phyloP scores from a whole-genome alignment of 148 eudicot species.

The Persicaria maculosa region DNA sequence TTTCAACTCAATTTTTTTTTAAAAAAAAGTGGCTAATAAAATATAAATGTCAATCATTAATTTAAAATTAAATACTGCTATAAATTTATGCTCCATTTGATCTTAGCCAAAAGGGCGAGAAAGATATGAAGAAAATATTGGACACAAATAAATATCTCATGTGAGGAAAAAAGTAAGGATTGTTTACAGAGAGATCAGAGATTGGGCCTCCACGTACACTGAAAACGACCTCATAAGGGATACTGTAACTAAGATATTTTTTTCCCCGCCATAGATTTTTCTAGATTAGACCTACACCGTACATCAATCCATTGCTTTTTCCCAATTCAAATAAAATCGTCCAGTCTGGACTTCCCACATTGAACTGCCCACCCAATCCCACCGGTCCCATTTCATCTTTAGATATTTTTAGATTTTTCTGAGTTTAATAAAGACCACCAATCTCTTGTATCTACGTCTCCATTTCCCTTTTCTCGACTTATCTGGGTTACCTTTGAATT shows the following conservation, averaged over 20 bases:
- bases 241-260: not conserved
- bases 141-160: not conserved
- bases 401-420: slow-evolving; percentile 5
- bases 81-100: no score
- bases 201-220: not conserved
- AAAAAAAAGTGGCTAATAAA: no score
- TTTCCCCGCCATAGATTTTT: not conserved
- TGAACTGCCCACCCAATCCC: not conserved
- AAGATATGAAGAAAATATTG: not conserved
- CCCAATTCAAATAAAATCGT: no score
- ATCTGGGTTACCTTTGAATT: not conserved
- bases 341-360: not conserved
- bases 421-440: slow-evolving; percentile 7
- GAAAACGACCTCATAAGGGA: not conserved
- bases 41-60: no score
- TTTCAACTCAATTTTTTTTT: no score
- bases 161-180: not conserved
- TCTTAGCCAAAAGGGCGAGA: no score
- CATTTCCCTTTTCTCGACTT: not conserved
- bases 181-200: not conserved
- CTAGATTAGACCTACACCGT: no score
- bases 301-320: no score
- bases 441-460: not conserved
- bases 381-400: not conserved
- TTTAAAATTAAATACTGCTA: no score